Conservation (phyloP, 129 eudicot genomes). For the Flaveria sonorensis region DNA sequence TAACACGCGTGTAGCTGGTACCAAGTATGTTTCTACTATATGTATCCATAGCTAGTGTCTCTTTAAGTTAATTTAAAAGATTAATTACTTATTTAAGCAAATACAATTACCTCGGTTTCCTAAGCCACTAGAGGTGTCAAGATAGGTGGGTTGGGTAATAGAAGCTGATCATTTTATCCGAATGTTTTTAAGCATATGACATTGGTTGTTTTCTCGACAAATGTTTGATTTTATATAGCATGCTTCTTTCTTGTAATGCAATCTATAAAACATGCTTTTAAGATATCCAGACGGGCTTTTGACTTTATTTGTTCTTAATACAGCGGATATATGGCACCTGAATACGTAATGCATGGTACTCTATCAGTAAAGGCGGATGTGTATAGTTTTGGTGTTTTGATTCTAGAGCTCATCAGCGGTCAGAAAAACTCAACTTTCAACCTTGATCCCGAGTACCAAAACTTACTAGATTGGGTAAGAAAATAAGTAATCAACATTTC, state of each 20-base stretch:
- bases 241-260: background rate
- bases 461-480: conserved; percentile 72
- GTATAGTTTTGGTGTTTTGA: conserved; percentile 68
- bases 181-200: background rate
- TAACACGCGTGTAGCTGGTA: conserved; percentile 81
- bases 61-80: background rate
- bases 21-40: conserved; percentile 60
- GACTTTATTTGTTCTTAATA: background rate
- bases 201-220: background rate
- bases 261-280: background rate
- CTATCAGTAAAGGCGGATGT: conserved; percentile 32
- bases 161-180: background rate
- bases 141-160: background rate
- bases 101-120: background rate
- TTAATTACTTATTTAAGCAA: background rate
- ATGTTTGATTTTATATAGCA: background rate
- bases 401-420: conserved; percentile 77
- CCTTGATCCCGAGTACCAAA: conserved; percentile 49
- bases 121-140: conserved; percentile 7
- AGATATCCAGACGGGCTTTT: background rate
- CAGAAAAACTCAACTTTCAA: conserved; percentile 60
- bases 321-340: conserved; percentile 55
- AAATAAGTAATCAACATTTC: conserved; percentile 35
- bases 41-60: background rate
- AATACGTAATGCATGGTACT: conserved; percentile 42